Evolutionary conservation across 2,329 filamentous ascomycete species (phyloP).

Genomic region (Alternaria ventricosa): DNA sequence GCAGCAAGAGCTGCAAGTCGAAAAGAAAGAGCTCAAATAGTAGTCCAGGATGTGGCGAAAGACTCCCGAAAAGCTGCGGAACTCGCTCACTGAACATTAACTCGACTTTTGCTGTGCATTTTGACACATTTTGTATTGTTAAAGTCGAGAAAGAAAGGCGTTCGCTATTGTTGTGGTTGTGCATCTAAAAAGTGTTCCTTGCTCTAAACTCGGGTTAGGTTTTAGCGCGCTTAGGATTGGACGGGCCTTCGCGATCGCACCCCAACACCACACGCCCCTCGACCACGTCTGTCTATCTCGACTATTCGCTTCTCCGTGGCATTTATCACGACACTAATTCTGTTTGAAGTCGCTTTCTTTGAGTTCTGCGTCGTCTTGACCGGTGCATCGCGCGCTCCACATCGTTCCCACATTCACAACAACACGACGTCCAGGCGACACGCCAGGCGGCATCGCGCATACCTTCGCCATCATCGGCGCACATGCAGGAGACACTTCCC

Average conservation of each 20-base stretch:
- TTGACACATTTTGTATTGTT: background rate
- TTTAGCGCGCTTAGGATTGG: constrained; percentile 23
- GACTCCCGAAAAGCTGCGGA: constrained; percentile 40
- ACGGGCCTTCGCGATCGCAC: constrained; percentile 18
- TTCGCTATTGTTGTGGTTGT: constrained; percentile 26
- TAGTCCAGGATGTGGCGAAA: constrained; percentile 14
- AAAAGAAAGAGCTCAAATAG: constrained; percentile 21
- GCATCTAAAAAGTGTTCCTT: constrained; percentile 24
- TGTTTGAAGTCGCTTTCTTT: constrained; percentile 13
- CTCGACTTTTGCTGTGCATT: constrained; percentile 5
- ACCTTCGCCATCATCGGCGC: constrained; percentile 21
- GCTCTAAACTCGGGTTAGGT: constrained; percentile 15
- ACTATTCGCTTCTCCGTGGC: constrained; percentile 14
- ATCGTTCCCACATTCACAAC: constrained; percentile 26
- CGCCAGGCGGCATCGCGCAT: constrained; percentile 27
- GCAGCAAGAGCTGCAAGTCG: constrained; percentile 30
- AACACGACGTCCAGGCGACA: constrained; percentile 27
- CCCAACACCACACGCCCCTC: constrained; percentile 30
- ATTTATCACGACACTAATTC: constrained; percentile 17
- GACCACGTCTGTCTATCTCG: constrained; percentile 22
- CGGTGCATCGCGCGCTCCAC: constrained; percentile 25
- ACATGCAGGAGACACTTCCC: constrained; percentile 24
- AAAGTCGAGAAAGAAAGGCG: constrained; percentile 12
- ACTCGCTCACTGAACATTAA: constrained; percentile 1
- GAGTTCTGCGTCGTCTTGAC: constrained; percentile 1